Conservation (phyloP, 2,329 filamentous ascomycete species). For the Tolypocladium ophioglossoides region DNA sequence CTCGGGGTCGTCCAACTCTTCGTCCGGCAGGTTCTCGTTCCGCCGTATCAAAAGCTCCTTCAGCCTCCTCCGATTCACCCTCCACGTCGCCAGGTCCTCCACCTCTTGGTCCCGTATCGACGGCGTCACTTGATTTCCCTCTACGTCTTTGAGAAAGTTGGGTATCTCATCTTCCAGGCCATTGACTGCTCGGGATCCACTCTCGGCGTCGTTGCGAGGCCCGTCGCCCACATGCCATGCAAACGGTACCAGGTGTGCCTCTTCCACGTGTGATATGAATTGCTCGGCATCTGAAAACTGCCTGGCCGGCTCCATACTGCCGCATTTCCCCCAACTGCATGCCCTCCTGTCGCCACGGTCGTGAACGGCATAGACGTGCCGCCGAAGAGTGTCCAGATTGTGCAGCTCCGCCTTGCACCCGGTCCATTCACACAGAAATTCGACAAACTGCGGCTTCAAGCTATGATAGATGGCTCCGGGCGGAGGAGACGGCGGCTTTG, state of each 20-base stretch:
- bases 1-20: conserved; percentile 21
- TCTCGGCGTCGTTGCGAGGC: conserved; percentile 28
- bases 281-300: conserved; percentile 25
- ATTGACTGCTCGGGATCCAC: conserved; percentile 6
- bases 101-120: conserved; percentile 39
- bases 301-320: conserved; percentile 5
- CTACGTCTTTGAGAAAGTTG: conserved; percentile 37
- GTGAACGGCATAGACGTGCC: conserved; percentile 43
- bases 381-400: conserved; percentile 47
- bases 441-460: conserved; percentile 32
- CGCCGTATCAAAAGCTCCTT: conserved; percentile 30
- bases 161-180: conserved; percentile 23
- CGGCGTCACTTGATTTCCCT: conserved; percentile 48
- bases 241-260: conserved; percentile 40
- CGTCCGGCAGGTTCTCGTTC: conserved; percentile 36
- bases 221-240: conserved; percentile 53
- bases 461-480: conserved; percentile 30
- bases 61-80: conserved; percentile 32
- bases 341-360: conserved; percentile 6
- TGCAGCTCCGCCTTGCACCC: conserved; percentile 50
- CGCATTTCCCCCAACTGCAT: conserved; percentile 24
- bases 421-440: conserved; percentile 50
- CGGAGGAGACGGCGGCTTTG: conserved; percentile 25
- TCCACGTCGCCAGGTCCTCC: conserved; percentile 36
- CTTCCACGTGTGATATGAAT: conserved; percentile 41